Percentiles rank a stretch among this genome's conserved stretches.
Evolutionary conservation across 164 flowering plant species (phyloP).

Genomic region (Platanus orientalis): DNA sequence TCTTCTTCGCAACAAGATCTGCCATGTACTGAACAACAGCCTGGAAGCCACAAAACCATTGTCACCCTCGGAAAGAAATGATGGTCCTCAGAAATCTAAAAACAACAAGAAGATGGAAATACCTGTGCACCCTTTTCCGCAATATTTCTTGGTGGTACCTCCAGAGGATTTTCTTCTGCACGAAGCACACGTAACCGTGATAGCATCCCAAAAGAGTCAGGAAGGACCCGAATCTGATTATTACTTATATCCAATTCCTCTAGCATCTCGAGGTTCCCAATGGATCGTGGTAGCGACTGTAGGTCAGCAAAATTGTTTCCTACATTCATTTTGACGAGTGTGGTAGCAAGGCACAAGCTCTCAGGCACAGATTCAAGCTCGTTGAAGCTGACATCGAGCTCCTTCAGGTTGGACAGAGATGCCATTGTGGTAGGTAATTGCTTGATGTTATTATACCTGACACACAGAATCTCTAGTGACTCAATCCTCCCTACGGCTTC

Average conservation of each 20-base stretch:
- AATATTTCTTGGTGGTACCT: slow-evolving; percentile 67
- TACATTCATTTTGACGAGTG: slow-evolving; percentile 68
- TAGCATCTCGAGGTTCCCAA: slow-evolving; percentile 86
- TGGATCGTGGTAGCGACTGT: slow-evolving; percentile 59
- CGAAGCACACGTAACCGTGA: slow-evolving; percentile 46
- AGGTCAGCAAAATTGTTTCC: slow-evolving; percentile 83
- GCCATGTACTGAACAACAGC: slow-evolving; percentile 84
- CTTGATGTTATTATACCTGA: slow-evolving; percentile 75
- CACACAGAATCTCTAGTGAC: slow-evolving; percentile 56
- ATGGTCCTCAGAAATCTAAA: neutral
- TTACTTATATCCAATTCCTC: slow-evolving; percentile 86
- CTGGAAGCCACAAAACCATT: slow-evolving; percentile 31
- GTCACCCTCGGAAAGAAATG: slow-evolving; percentile 2
- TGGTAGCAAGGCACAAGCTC: slow-evolving; percentile 78
- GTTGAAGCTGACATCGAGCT: slow-evolving; percentile 84
- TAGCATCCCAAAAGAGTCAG: slow-evolving; percentile 75
- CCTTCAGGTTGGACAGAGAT: slow-evolving; percentile 51
- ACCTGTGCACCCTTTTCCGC: slow-evolving; percentile 85
- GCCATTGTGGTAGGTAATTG: slow-evolving; percentile 84
- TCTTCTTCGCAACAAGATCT: slow-evolving; percentile 51
- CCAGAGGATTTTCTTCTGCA: slow-evolving; percentile 70
- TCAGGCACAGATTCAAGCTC: slow-evolving; percentile 89
- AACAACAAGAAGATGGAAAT: slow-evolving; percentile 7
- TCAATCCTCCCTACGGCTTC: slow-evolving; percentile 83
- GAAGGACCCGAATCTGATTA: slow-evolving; percentile 75